These are phyloP conservation scores for Picea mariana DNA, from an alignment of 83 land plant species.

Conservation along the genomic window DNA sequence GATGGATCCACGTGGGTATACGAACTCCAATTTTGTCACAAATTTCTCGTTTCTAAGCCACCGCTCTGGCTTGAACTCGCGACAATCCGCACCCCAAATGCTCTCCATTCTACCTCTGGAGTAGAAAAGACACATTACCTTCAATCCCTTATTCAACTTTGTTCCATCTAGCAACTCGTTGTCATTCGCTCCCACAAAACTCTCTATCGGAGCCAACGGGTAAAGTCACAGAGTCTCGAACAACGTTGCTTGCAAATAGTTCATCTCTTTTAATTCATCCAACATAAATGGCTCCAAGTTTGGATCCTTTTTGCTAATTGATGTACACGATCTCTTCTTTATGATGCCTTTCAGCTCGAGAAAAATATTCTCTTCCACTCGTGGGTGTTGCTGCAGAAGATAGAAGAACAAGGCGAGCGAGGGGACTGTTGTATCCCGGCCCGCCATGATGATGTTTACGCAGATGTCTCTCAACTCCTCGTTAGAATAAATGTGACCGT, in stretches of 20 bases:
- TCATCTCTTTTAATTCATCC: conserved; percentile 13
- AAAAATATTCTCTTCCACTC: background rate
- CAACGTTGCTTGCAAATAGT: conserved; percentile 16
- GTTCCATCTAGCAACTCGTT: conserved; percentile 21
- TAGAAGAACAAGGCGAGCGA: conserved; percentile 30
- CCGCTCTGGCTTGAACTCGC: conserved; percentile 41
- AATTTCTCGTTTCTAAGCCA: too few species aligned
- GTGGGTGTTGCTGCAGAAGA: conserved; percentile 13
- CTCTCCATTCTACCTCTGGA: conserved; percentile 41
- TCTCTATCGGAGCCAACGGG: conserved; percentile 5
- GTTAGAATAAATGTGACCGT: too few species aligned
- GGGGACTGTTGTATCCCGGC: conserved; percentile 12
- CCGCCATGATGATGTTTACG: background rate
- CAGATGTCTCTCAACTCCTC: too few species aligned
- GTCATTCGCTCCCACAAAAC: background rate
- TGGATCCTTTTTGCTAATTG: background rate
- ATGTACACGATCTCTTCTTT: too few species aligned
- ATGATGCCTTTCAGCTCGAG: too few species aligned
- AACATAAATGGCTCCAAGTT: background rate
- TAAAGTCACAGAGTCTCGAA: conserved; percentile 16
- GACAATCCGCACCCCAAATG: conserved; percentile 38
- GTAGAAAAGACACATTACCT: background rate
- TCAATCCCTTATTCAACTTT: background rate
- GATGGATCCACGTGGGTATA: too few species aligned
- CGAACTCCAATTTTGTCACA: too few species aligned